phyloP scores from a whole-genome alignment of 2,329 filamentous ascomycete species.

The Penicillium janthinellum region DNA sequence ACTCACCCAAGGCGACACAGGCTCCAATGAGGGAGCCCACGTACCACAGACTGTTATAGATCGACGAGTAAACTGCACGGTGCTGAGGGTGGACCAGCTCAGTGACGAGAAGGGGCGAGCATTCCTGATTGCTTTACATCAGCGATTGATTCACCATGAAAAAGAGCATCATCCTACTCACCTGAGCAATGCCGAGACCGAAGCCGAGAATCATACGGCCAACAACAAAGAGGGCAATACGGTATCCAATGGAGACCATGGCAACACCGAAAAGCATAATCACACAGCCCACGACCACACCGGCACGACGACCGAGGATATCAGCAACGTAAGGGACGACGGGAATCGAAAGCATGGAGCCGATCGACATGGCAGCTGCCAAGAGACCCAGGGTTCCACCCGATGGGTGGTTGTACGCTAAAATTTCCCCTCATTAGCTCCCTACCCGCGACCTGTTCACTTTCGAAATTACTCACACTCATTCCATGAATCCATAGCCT shows the following conservation, averaged over 20 bases:
- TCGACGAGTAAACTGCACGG: slow-evolving; percentile 51
- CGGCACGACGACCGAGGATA: slow-evolving; percentile 48
- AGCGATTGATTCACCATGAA: neutral
- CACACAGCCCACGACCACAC: slow-evolving; percentile 49
- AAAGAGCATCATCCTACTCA: neutral
- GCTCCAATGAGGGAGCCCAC: slow-evolving; percentile 34
- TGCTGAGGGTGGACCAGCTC: slow-evolving; percentile 55
- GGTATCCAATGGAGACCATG: slow-evolving; percentile 43
- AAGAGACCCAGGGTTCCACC: slow-evolving; percentile 44
- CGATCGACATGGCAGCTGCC: slow-evolving; percentile 52
- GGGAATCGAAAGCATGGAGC: slow-evolving; percentile 52
- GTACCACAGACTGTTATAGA: slow-evolving; percentile 56
- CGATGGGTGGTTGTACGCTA: neutral
- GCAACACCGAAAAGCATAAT: slow-evolving; percentile 52
- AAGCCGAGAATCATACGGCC: slow-evolving; percentile 45
- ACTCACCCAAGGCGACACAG: slow-evolving; percentile 4
- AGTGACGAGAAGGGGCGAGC: slow-evolving; percentile 43
- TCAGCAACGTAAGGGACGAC: slow-evolving; percentile 52
- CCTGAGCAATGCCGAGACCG: slow-evolving; percentile 32
- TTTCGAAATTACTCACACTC: slow-evolving; percentile 32
- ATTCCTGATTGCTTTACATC: neutral
- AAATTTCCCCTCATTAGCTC: neutral
- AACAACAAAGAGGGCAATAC: slow-evolving; percentile 47
- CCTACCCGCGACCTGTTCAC: neutral
- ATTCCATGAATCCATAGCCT: slow-evolving; percentile 50